Evolutionary conservation across 305 asterid species (phyloP).

Genomic region (Fraxinus sp.): DNA sequence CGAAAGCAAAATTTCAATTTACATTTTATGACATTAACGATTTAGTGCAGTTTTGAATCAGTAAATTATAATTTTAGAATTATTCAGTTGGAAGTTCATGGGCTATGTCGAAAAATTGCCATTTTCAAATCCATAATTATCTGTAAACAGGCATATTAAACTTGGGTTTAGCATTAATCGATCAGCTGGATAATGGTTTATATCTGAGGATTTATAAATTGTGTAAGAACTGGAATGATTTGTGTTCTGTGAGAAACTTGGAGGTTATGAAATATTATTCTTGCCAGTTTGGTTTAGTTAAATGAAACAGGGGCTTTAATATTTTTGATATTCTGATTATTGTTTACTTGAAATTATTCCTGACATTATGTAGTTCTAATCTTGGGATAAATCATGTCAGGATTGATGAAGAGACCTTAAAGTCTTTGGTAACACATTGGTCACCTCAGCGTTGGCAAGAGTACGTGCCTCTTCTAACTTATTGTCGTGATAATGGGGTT

Average conservation of each 20-base stretch:
- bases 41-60: not conserved
- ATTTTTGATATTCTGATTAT: not conserved
- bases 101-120: not conserved
- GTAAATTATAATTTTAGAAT: not conserved
- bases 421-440: slow-evolving; percentile 64
- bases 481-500: slow-evolving; percentile 72
- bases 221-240: not conserved
- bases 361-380: slow-evolving; percentile 8
- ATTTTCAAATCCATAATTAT: not conserved
- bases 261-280: not conserved
- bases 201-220: not conserved
- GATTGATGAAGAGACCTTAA: slow-evolving; percentile 59
- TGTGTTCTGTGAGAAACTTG: not conserved
- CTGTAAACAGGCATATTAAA: not conserved
- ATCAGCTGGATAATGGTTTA: not conserved
- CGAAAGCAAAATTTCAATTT: not conserved
- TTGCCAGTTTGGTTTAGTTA: not conserved
- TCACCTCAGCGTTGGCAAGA: slow-evolving; percentile 79
- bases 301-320: not conserved
- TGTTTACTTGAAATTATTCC: not conserved
- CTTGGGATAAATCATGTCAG: slow-evolving; percentile 37
- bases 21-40: not conserved
- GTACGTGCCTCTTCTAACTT: slow-evolving; percentile 65
- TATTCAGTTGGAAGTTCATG: not conserved
- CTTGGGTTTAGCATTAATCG: not conserved